These are phyloP conservation scores for Acacia concinna DNA, from an alignment of 331 rosid species.

Conservation along the genomic window DNA sequence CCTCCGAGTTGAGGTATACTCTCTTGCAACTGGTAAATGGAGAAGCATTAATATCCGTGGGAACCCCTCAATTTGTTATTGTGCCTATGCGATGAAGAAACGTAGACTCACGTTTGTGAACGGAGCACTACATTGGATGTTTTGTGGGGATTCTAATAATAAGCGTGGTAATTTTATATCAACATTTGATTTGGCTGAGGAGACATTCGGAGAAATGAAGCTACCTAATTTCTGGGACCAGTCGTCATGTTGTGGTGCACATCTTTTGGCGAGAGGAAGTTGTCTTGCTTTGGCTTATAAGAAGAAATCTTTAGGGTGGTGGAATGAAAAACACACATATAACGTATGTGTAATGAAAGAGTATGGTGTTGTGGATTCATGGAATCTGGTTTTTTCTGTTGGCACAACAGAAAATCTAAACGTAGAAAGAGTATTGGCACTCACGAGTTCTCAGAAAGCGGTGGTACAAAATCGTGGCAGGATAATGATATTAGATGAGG, in stretches of 20 bases:
- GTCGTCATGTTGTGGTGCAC: not conserved
- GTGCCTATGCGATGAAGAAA: not conserved
- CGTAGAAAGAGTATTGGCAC: not conserved
- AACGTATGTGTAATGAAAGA: not conserved
- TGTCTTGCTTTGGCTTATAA: not conserved
- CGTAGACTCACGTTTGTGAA: not conserved
- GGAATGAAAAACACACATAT: too few relatives aligned
- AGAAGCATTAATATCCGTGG: not conserved
- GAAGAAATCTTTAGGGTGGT: too few relatives aligned
- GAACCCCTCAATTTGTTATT: not conserved
- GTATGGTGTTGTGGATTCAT: not conserved
- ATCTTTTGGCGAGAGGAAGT: not conserved
- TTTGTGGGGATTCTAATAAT: not conserved
- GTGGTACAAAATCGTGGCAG: not conserved
- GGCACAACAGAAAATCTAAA: not conserved
- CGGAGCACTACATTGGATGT: not conserved
- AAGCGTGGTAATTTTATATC: not conserved
- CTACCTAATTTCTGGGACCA: not conserved
- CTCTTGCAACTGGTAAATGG: not conserved
- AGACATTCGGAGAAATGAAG: not conserved
- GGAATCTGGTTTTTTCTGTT: not conserved
- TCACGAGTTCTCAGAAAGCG: not conserved
- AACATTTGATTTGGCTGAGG: not conserved
- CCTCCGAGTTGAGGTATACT: not conserved
- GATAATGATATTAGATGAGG: not conserved